Percentiles rank a stretch among this genome's conserved stretches.
These are phyloP conservation scores for Colletotrichum sp. DNA, from an alignment of 2,329 filamentous ascomycete species.

Conservation along the genomic window DNA sequence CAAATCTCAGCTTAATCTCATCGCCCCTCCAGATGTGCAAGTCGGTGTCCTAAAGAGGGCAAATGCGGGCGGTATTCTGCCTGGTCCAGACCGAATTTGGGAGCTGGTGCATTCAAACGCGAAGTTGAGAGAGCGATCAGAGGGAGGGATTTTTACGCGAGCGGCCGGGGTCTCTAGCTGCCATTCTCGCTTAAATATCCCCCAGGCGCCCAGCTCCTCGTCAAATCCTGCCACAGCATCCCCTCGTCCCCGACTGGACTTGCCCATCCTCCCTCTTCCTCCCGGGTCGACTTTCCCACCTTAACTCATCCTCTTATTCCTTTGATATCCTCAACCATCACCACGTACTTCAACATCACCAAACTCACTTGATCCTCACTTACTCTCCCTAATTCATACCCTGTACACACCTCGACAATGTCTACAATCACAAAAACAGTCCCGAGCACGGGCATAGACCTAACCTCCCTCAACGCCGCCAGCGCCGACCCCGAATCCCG, in stretches of 20 bases:
- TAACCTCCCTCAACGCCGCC: neutral
- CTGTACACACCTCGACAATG: neutral
- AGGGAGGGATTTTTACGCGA: neutral
- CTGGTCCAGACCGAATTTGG: neutral
- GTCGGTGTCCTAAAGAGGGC: neutral
- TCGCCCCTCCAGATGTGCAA: neutral
- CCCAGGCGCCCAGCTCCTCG: neutral
- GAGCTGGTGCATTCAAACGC: neutral
- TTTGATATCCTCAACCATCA: neutral
- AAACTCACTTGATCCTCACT: neutral
- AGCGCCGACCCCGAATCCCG: constrained; percentile 14
- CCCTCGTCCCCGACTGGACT: neutral
- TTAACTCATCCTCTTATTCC: neutral
- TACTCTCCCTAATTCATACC: neutral
- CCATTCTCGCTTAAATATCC: constrained; percentile 10
- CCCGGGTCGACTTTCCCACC: constrained; percentile 12
- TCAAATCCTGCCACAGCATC: neutral
- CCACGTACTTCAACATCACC: neutral
- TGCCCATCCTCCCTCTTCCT: neutral
- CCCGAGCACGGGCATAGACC: neutral
- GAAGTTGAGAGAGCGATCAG: neutral
- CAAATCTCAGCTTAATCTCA: neutral
- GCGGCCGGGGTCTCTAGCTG: neutral
- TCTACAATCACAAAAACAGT: neutral
- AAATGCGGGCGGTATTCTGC: neutral